Conservation (phyloP, 139 green algal genomes). For the Coelastrella sp. region DNA sequence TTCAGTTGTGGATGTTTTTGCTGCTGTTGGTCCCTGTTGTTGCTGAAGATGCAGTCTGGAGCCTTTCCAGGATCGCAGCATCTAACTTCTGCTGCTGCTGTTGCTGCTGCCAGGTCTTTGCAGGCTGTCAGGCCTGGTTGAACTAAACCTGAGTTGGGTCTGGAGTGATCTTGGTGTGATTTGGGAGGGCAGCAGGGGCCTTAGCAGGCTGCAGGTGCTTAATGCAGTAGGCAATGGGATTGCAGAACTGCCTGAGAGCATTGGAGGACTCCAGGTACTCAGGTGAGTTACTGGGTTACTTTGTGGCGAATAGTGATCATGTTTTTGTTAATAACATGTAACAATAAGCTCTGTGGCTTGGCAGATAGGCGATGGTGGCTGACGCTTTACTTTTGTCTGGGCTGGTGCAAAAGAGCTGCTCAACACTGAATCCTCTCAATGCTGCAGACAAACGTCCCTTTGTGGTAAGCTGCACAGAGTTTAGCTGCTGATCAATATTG, state of each 20-base stretch:
- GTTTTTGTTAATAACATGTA: too few relatives aligned
- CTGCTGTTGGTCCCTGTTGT: too few relatives aligned
- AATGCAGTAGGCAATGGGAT: slow-evolving; percentile 43
- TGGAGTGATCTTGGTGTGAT: slow-evolving; percentile 42
- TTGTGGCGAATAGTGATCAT: too few relatives aligned
- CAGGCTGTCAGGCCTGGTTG: slow-evolving; percentile 8
- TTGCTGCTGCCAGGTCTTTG: slow-evolving; percentile 8
- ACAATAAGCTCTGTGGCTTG: background rate
- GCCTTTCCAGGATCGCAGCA: too few relatives aligned
- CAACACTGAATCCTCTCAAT: too few relatives aligned
- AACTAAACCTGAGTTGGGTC: slow-evolving; percentile 37
- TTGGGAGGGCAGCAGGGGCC: slow-evolving; percentile 22
- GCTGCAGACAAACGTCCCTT: background rate
- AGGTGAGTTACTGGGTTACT: slow-evolving; percentile 31
- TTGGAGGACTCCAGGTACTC: slow-evolving; percentile 11
- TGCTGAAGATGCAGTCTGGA: too few relatives aligned
- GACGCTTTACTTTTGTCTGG: background rate
- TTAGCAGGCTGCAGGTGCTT: slow-evolving; percentile 21
- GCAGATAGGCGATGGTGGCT: background rate
- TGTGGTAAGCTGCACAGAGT: background rate
- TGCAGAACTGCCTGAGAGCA: slow-evolving; percentile 17
- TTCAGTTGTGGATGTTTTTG: too few relatives aligned
- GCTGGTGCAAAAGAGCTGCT: background rate
- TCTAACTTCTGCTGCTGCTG: background rate
- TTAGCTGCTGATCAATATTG: background rate